Percentiles rank a stretch among this genome's conserved stretches.
phyloP scores from a whole-genome alignment of 2,329 filamentous ascomycete species.

The Neospermospora avenae region DNA sequence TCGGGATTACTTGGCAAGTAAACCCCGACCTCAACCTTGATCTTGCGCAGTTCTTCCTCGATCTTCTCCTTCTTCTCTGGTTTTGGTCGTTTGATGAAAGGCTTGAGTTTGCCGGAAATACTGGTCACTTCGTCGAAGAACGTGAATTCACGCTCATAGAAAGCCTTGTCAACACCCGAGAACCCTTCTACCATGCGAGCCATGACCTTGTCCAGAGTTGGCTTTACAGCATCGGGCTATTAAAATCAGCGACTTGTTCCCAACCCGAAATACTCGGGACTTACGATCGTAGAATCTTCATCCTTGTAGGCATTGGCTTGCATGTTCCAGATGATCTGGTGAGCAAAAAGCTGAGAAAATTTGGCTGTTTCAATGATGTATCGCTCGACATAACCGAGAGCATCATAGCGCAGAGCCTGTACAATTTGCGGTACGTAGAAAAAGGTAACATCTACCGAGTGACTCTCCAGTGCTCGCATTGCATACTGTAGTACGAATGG shows the following conservation, averaged over 20 bases:
- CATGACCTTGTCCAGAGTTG: constrained; percentile 88
- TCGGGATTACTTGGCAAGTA: constrained; percentile 97
- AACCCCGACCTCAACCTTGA: constrained; percentile 94
- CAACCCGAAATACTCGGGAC: constrained; percentile 30
- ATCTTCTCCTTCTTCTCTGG: constrained; percentile 99
- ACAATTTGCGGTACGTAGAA: constrained; percentile 99
- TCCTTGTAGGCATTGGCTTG: constrained; percentile 99
- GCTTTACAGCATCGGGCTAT: constrained; percentile 86
- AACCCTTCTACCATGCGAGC: constrained; percentile 79
- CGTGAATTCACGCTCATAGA: constrained; percentile 93
- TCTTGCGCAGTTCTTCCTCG: constrained; percentile 95
- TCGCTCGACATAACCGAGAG: constrained; percentile 87
- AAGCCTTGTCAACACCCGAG: constrained; percentile 70
- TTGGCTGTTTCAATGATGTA: constrained; percentile 97
- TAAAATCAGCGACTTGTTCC: background rate
- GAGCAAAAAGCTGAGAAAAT: constrained; percentile 96
- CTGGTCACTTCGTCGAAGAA: constrained; percentile 97
- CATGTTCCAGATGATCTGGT: constrained; percentile 99
- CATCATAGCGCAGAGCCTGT: constrained; percentile 89
- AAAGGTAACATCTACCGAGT: constrained; percentile 95
- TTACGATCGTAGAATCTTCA: constrained; percentile 80
- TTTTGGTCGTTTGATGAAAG: constrained; percentile 86
- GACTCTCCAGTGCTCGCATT: constrained; percentile 89
- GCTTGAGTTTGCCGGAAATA: constrained; percentile 93
- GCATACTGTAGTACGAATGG: constrained; percentile 95